Evolutionary conservation across 1,284 basidiomycete genomes (phyloP), one percentile per base, ranked within the genome.

Genomic region (Rhodofomes roseus): DNA sequence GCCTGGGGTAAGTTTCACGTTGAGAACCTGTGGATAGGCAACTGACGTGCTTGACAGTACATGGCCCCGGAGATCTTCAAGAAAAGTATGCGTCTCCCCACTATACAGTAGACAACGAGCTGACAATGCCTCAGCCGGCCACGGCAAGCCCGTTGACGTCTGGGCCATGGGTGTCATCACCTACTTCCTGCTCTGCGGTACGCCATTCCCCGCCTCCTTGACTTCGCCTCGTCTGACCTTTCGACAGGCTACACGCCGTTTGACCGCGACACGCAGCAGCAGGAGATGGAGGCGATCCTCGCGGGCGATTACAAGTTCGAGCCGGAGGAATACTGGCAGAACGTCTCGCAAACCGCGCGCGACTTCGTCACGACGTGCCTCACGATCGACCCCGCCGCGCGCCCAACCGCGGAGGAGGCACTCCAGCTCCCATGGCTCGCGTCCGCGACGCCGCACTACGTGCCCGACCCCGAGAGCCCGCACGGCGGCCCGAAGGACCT

Each of bases 21-120:
- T 5, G 1, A 27, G 20, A 46, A 2, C 8, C 8, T n/a, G 37
- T 5, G 11, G 12, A 18, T 37, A 7, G 46, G 11, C 36, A 5
- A 2, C 22, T 29, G 6, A 56, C 56, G 55, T 44, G 23, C 36
- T 46, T 52, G 54, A 29, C 62, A 89, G 82, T 98, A 99, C 76
- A 98, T 98, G 96, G 95, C 96, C 0, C 96, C 96, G 0, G 96
- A 98, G 75, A 98, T 99, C 67, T 99, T 99, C 82, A 90, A 90
- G 73, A 96, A 96, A 76, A 85, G 90, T 92, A 63, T 40, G 40
- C 27, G 41, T 16, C 22, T 64, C 14, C 51, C 12, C 27, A 5
- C n/a, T 40, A 31, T 54, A 1, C 25, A 12, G 9, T 7, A 58
- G 58, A 54, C 57, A 3, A 46, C 46, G 31, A 31, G 63, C 59